Conservation (phyloP, 2,329 filamentous ascomycete genomes). For the Alternaria solani region DNA sequence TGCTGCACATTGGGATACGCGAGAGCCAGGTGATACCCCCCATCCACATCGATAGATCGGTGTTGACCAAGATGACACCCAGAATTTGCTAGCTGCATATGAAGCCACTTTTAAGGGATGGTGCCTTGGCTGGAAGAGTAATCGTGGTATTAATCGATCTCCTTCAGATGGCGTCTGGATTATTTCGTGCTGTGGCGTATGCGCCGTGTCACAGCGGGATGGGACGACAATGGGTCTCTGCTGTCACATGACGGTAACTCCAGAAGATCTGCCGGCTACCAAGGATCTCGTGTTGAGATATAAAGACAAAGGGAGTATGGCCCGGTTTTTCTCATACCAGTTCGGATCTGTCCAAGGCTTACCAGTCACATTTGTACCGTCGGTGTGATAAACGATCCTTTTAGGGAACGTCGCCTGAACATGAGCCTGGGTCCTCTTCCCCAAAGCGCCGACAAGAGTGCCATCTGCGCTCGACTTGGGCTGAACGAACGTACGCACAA, state of each 20-base stretch:
- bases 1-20: slow-evolving; percentile 35
- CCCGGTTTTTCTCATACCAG: background rate
- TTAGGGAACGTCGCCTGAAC: slow-evolving; percentile 5
- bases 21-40: slow-evolving; percentile 37
- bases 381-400: slow-evolving; percentile 2
- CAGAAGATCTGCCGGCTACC: slow-evolving; percentile 15
- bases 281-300: slow-evolving; percentile 22
- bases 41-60: slow-evolving; percentile 33
- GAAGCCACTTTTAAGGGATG: slow-evolving; percentile 26
- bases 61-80: slow-evolving; percentile 27
- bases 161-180: slow-evolving; percentile 19
- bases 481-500: slow-evolving; percentile 54
- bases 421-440: slow-evolving; percentile 44
- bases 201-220: slow-evolving; percentile 26
- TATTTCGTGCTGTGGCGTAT: slow-evolving; percentile 28
- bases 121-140: slow-evolving; percentile 33
- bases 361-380: background rate
- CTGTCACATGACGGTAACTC: slow-evolving; percentile 35
- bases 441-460: slow-evolving; percentile 56
- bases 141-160: slow-evolving; percentile 21
- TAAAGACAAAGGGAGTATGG: slow-evolving; percentile 23
- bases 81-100: slow-evolving; percentile 29
- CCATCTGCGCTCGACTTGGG: slow-evolving; percentile 54
- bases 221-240: slow-evolving; percentile 26
- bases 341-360: background rate